Evolutionary conservation across 1,284 basidiomycete species (phyloP), one percentile per base, ranked within the genome.

Genomic region (Heterobasidion parviporum): DNA sequence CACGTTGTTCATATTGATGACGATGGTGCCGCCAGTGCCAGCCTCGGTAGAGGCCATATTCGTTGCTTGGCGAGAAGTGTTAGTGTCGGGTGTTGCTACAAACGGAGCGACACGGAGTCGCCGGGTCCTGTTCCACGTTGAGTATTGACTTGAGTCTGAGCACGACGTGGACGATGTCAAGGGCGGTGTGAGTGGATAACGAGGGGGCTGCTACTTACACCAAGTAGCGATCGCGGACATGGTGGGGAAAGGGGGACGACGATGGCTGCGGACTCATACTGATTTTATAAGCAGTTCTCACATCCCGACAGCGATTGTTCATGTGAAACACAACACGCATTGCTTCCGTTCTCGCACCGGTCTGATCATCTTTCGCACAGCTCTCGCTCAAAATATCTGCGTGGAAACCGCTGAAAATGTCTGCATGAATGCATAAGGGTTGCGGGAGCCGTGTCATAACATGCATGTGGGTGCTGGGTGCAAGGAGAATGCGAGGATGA

Each of bases 111-210:
- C 72, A 38, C 76, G 76, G 16, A 81, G 65, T 36, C 74, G 66
- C 50, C 79, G 74, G 15, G 77, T 79, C 54, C 81, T 75, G 59
- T 80, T 80, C 80, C 79, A 82, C 18, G 74, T 68, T 2, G 76
- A 70, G 61, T 81, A 81, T 57, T 80, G 78, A 52, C 68, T 72
- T 45, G 72, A 68, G 66, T 82, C 80, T 82, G 58, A 43, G 54
- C 35, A 36, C 52, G 51, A 50, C 7, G 10, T 16, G 12, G 46
- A 15, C 18, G 18, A 15, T 32, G 26, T 20, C 12, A 16, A 48
- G 12, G 14, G 2, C 18, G 36, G 35, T 18, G n/a, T 18, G 15
- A 32, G 12, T 15, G n/a, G 33, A 44, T 8, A 26, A 54, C 6
- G 20, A n/a, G 55, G 26, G 26, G 26, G 26, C 26, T 26, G 26